Evolutionary conservation across 768 basidiomycete species (phyloP).

Genomic region (Termitomyces sp.): DNA sequence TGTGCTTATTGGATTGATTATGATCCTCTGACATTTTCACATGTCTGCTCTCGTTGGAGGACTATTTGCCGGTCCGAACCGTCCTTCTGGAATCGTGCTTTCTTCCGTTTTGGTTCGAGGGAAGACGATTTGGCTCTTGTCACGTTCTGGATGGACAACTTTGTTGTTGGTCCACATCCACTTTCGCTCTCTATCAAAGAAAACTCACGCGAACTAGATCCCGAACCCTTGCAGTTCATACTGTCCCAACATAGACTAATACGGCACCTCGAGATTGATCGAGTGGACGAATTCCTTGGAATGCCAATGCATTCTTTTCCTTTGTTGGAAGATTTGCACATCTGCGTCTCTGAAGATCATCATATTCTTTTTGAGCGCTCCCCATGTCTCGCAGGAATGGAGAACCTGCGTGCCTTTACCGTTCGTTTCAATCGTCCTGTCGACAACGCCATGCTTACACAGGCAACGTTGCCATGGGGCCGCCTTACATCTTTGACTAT

Average conservation of each 20-base stretch:
- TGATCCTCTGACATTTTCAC: neutral
- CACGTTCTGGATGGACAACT: no score
- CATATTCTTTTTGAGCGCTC: no score
- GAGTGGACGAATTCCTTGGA: neutral
- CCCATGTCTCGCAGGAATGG: neutral
- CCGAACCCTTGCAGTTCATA: neutral
- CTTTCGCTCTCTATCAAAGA: neutral
- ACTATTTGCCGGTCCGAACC: neutral
- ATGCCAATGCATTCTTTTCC: neutral
- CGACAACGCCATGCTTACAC: no score
- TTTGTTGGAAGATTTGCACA: neutral
- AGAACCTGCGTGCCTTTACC: neutral
- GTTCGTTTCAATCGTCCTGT: neutral
- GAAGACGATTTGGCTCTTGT: neutral
- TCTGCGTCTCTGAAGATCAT: neutral
- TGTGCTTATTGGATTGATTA: neutral
- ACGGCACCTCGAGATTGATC: neutral
- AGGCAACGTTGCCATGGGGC: neutral
- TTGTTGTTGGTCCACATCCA: no score
- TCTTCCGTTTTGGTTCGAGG: neutral
- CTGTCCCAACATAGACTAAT: neutral
- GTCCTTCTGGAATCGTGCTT: neutral
- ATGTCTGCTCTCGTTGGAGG: neutral
- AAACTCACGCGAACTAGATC: fast-evolving
- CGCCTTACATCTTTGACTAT: neutral